Base-by-base conservation (phyloP, 768 basidiomycete species). In the Macrocybe gigantea region DNA sequence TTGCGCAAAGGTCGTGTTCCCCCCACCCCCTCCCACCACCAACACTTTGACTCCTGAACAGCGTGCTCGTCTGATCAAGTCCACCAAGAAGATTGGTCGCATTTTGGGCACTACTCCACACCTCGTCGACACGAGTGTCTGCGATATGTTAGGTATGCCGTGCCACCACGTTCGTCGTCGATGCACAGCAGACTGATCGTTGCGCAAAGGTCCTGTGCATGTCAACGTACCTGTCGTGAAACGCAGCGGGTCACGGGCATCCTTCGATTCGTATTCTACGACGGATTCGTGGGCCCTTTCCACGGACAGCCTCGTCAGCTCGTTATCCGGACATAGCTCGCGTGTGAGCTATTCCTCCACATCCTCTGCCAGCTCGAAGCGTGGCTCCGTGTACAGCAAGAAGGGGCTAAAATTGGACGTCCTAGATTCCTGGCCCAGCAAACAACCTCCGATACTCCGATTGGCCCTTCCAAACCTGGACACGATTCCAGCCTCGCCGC, bases 51-150 rank as follows among this genome's bases (percentile, higher is more conserved):
- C 77, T 6, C 52, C 70, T 1, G 56, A 69, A 15, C 77, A 83
- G 59, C 75, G 81, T n/a, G 59, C 69, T 7, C 77, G 77, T 45
- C 72, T 85, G 15, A 56, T 80, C 31, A 78, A 80, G 30, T 73
- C 75, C 22, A 74, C 79, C 14, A 77, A 72, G 55, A 85, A 83
- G 64, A 71, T 85, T 14, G 73, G 74, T 14, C 73, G 77, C 39
- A 61, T 85, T 8, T 64, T 85, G 8, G 83, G 83, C 9, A 66
- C 71, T 13, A 75, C 79, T 11, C 83, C 82, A n/a, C 78, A 74
- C 49, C 65, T 83, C 32, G 52, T 78, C 8, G 81, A 84, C 22
- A 55, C 47, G 33, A 38, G 30, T 41, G 4, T 50, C 30, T 38
- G 45, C 29, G 22, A 48, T 13, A 7, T 46, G 15, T 38, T 49